A percentile compares a stretch with the other conserved stretches of the same genome.
These are phyloP conservation scores for Galerina marginata DNA, from an alignment of 768 basidiomycete species.

Conservation along the genomic window DNA sequence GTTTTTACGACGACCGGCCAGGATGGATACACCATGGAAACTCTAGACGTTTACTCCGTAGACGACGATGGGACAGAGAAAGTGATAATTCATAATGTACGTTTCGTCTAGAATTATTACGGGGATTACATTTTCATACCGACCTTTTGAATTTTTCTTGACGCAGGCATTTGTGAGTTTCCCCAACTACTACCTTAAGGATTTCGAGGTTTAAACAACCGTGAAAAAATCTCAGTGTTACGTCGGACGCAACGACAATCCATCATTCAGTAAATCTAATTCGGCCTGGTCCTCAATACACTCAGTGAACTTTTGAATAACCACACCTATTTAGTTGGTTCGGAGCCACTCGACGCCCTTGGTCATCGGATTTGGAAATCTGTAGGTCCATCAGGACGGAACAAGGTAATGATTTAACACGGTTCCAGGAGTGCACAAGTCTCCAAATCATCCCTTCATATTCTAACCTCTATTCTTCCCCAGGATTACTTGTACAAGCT, in stretches of 20 bases:
- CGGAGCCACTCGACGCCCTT: conserved; percentile 74
- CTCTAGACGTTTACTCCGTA: conserved; percentile 71
- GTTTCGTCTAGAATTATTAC: conserved; percentile 17
- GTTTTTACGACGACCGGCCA: conserved; percentile 29
- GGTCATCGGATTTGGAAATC: conserved; percentile 74
- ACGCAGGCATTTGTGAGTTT: conserved; percentile 55
- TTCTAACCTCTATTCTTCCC: too few species aligned
- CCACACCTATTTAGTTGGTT: conserved; percentile 62
- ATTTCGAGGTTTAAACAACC: background rate
- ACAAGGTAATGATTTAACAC: conserved; percentile 62
- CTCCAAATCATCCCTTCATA: background rate
- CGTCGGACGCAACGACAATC: conserved; percentile 86
- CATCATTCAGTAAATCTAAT: conserved; percentile 72
- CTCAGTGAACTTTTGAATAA: background rate
- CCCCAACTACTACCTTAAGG: background rate
- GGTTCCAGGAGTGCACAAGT: background rate
- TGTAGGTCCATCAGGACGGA: conserved; percentile 86
- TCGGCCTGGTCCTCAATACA: background rate
- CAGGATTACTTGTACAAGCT: conserved; percentile 91
- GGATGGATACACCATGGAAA: conserved; percentile 92
- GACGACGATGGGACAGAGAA: conserved; percentile 56
- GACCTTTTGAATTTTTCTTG: background rate
- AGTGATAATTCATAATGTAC: conserved; percentile 60
- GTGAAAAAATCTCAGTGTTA: conserved; percentile 63
- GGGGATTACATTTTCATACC: conserved; percentile 4